These are phyloP conservation scores for Ceriops decandra DNA, from an alignment of 345 rosid species.

Conservation along the genomic window DNA sequence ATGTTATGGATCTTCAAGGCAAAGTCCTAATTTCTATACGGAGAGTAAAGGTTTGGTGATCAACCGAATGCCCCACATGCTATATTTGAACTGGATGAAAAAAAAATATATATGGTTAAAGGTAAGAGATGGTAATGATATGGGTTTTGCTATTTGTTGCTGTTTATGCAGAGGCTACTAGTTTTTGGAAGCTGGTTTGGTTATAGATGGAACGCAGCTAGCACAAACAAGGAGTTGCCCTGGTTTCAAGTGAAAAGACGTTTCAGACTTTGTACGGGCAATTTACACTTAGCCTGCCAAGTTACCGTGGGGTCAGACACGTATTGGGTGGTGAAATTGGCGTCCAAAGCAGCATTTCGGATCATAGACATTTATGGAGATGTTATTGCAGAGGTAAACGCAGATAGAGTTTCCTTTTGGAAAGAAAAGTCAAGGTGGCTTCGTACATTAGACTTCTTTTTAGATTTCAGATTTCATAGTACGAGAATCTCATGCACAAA, in stretches of 20 bases:
- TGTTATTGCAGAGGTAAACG: constrained; percentile 34
- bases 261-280: constrained; percentile 20
- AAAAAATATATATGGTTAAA: background rate
- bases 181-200: constrained; percentile 38
- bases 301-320: constrained; percentile 20
- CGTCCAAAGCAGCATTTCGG: constrained; percentile 26
- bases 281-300: constrained; percentile 15
- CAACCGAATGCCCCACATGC: background rate
- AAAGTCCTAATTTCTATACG: constrained; percentile 37
- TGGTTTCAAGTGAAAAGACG: constrained; percentile 36
- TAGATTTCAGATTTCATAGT: too few relatives aligned
- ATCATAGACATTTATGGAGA: constrained; percentile 24
- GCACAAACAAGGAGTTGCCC: constrained; percentile 15
- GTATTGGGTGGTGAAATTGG: constrained; percentile 22
- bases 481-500: too few relatives aligned
- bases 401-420: too few relatives aligned
- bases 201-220: constrained; percentile 10
- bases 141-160: background rate
- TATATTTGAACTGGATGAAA: background rate
- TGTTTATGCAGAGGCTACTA: constrained; percentile 22
- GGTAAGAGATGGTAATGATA: background rate
- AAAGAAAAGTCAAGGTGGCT: too few relatives aligned
- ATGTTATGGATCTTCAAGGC: constrained; percentile 47
- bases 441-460: too few relatives aligned
- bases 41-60: constrained; percentile 25